These are phyloP conservation scores for Gnomoniopsis smithogilvyi DNA, from an alignment of 2,329 filamentous ascomycete genomes.

Conservation along the genomic window DNA sequence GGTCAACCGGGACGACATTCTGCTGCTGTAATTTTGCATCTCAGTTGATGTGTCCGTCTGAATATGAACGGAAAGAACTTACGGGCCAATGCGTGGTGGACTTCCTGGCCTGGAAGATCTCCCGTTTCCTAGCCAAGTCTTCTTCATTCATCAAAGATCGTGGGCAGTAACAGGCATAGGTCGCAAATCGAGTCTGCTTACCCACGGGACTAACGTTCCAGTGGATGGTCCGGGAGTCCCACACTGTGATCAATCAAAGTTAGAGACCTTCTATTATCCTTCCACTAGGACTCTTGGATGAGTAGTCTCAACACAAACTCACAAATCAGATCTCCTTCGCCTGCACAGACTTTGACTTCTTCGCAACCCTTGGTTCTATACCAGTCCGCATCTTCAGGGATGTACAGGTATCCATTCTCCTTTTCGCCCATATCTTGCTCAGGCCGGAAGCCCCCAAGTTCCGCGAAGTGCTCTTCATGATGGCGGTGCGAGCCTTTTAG, in stretches of 20 bases:
- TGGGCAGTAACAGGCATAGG: constrained; percentile 14
- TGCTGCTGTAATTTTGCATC: constrained; percentile 2
- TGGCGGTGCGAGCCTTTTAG: constrained; percentile 9
- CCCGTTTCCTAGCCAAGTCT: constrained; percentile 3
- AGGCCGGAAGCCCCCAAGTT: constrained; percentile 1
- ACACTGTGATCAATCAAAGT: not conserved
- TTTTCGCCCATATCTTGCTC: constrained; percentile 6
- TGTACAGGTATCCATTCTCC: constrained; percentile 12
- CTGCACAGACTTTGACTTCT: constrained; percentile 13
- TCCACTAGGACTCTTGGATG: too few species aligned
- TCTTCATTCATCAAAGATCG: constrained; percentile 2
- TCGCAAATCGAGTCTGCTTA: constrained; percentile 1
- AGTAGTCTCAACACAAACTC: not conserved
- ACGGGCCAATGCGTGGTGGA: constrained; percentile 14
- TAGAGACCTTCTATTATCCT: not conserved
- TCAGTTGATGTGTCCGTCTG: not conserved
- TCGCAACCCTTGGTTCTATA: constrained; percentile 6
- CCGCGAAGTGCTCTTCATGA: constrained; percentile 5
- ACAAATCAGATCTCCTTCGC: constrained; percentile 9
- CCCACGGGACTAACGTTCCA: constrained; percentile 12
- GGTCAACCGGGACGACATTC: constrained; percentile 11
- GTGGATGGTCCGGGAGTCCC: constrained; percentile 10
- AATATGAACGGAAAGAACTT: not conserved
- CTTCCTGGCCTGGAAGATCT: constrained; percentile 4
- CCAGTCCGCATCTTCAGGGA: not conserved